Evolutionary conservation across 352 stramenopile genomes (phyloP).

Genomic region (Phytophthora tentaculata): DNA sequence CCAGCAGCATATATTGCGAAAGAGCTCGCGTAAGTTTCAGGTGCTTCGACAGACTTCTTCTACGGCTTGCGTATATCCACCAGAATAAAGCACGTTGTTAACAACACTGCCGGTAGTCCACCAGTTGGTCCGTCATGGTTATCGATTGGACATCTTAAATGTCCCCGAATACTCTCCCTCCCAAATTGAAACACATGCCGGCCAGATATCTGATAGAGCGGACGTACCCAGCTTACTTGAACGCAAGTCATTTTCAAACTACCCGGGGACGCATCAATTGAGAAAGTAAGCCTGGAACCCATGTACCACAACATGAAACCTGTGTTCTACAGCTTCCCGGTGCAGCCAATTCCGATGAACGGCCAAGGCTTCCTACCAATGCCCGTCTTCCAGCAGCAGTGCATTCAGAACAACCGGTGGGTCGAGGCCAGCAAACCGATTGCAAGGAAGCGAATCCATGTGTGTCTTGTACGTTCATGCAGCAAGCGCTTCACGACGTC

Average conservation of each 20-base stretch:
- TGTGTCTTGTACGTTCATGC: conserved; percentile 46
- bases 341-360: conserved; percentile 9
- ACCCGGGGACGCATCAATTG: not conserved
- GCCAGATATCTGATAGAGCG: conserved; percentile 18
- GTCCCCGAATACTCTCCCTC: conserved; percentile 18
- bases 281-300: conserved; percentile 13
- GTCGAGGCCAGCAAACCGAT: conserved; percentile 35
- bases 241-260: conserved; percentile 20
- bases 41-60: conserved; percentile 1
- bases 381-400: conserved; percentile 10
- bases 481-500: conserved; percentile 60
- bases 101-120: not conserved
- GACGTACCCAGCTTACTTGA: not conserved
- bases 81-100: not conserved
- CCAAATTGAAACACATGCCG: conserved; percentile 27
- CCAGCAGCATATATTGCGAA: conserved; percentile 6
- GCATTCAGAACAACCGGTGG: conserved; percentile 9
- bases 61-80: conserved; percentile 25
- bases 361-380: conserved; percentile 4
- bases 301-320: conserved; percentile 21
- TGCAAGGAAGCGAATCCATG: conserved; percentile 39
- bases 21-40: not conserved
- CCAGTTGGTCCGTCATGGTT: conserved; percentile 22
- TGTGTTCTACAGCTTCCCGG: conserved; percentile 15
- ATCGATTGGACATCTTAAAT: conserved; percentile 16